phyloP scores from a whole-genome alignment of 169 alveolate genomes.

The Perkinsus marinus region DNA sequence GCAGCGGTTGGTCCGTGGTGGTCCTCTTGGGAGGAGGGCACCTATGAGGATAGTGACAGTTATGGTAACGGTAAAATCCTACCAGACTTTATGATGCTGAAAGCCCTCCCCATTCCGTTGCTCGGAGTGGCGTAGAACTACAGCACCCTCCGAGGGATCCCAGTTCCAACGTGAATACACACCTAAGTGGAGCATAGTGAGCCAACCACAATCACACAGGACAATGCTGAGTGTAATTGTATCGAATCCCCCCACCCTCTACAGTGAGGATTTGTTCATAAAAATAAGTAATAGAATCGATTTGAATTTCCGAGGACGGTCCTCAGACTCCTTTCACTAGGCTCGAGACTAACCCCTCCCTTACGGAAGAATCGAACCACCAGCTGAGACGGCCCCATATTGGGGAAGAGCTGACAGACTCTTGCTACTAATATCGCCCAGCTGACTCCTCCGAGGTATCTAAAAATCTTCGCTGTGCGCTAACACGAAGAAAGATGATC shows the following conservation, averaged over 20 bases:
- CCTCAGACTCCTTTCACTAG: too few relatives aligned
- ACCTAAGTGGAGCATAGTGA: slow-evolving; percentile 2
- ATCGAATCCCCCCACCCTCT: too few relatives aligned
- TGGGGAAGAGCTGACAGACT: slow-evolving; percentile 78
- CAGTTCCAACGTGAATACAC: slow-evolving; percentile 66
- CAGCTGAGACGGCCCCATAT: slow-evolving; percentile 66
- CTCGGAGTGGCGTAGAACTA: not conserved
- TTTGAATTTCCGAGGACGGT: too few relatives aligned
- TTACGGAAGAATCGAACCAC: slow-evolving; percentile 68
- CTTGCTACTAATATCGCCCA: slow-evolving; percentile 88
- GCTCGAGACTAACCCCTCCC: not conserved
- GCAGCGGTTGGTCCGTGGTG: not conserved
- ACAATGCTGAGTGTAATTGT: too few relatives aligned
- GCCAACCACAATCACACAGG: too few relatives aligned
- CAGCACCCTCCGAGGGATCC: slow-evolving; percentile 55
- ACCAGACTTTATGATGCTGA: not conserved
- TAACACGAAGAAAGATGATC: not conserved
- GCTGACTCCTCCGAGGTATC: slow-evolving; percentile 87
- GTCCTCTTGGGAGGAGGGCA: not conserved
- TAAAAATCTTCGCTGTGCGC: not conserved
- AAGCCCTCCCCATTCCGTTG: not conserved
- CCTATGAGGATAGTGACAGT: not conserved
- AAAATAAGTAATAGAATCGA: too few relatives aligned
- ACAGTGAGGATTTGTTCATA: too few relatives aligned
- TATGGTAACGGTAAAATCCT: not conserved